Percentiles rank a stretch among this genome's conserved stretches.
Conservation (phyloP, 2,329 filamentous ascomycete genomes). For the Rutstroemia sp. region DNA sequence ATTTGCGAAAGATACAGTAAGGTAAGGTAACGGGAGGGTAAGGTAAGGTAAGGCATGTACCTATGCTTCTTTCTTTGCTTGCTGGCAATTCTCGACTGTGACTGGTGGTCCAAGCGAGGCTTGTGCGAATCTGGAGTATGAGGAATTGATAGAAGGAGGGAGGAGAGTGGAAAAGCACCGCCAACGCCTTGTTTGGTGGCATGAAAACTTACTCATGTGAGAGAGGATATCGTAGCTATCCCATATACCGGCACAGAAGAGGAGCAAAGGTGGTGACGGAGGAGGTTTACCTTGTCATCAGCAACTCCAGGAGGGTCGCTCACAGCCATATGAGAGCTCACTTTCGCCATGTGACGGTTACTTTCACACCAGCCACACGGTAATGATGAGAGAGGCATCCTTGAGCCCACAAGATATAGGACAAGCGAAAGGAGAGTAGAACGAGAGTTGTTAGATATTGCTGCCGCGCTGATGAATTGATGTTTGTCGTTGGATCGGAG, state of each 20-base stretch:
- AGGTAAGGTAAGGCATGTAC: conserved; percentile 5
- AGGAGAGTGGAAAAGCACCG: conserved; percentile 4
- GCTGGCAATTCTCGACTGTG: conserved; percentile 3
- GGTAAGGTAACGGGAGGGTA: conserved; percentile 4
- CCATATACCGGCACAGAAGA: not conserved
- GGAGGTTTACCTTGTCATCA: not conserved
- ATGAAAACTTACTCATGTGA: conserved; percentile 1
- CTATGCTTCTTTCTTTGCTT: conserved; percentile 4
- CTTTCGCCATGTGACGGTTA: conserved; percentile 4
- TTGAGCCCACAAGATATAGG: not conserved
- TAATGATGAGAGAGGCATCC: conserved; percentile 2
- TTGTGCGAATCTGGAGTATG: conserved; percentile 6
- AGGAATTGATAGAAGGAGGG: conserved; percentile 1
- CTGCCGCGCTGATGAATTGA: not conserved
- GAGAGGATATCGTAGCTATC: not conserved
- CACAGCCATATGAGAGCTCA: not conserved
- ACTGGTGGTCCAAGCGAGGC: conserved; percentile 10
- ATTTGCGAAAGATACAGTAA: conserved; percentile 4
- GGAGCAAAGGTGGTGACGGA: not conserved
- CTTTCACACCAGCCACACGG: conserved; percentile 8
- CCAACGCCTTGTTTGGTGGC: not conserved
- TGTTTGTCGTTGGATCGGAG: conserved; percentile 8
- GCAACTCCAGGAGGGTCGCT: not conserved
- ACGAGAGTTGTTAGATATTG: conserved; percentile 11
- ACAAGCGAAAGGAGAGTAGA: not conserved